Evolutionary conservation across 345 rosid genomes (phyloP).

Genomic region (Leavenworthia alabamica): DNA sequence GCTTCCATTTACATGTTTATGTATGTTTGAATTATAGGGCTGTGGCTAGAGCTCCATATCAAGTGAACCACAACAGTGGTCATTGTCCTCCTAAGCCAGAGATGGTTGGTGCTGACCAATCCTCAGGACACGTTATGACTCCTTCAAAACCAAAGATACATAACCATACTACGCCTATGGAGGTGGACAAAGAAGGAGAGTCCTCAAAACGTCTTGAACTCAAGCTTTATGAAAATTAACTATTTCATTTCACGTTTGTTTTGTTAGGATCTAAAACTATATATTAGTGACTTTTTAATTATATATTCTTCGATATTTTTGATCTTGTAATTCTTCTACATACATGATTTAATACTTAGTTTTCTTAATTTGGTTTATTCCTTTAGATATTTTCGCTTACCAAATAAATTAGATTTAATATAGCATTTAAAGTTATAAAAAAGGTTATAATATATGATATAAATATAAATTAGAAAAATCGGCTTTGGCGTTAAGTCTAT

Average conservation of each 20-base stretch:
- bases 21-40: slow-evolving; percentile 30
- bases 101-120: slow-evolving; percentile 25
- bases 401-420: too few relatives aligned
- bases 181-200: slow-evolving; percentile 6
- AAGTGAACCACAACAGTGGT: slow-evolving; percentile 22
- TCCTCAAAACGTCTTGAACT: slow-evolving; percentile 44
- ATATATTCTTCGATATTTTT: background rate
- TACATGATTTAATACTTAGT: background rate
- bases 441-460: too few relatives aligned
- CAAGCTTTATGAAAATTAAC: slow-evolving; percentile 35
- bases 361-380: background rate
- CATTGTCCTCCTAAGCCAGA: slow-evolving; percentile 26
- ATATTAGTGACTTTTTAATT: too few relatives aligned
- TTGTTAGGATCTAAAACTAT: too few relatives aligned
- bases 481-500: background rate
- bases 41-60: slow-evolving; percentile 63
- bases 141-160: background rate
- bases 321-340: background rate
- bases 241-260: too few relatives aligned
- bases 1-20: background rate
- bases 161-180: slow-evolving; percentile 9
- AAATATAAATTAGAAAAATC: background rate
- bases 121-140: slow-evolving; percentile 23
- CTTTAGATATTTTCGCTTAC: too few relatives aligned
- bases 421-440: too few relatives aligned